Percentiles rank a stretch among this genome's conserved stretches.
phyloP scores from a whole-genome alignment of 2,329 filamentous ascomycete genomes.

The Clathrospora elynae region DNA sequence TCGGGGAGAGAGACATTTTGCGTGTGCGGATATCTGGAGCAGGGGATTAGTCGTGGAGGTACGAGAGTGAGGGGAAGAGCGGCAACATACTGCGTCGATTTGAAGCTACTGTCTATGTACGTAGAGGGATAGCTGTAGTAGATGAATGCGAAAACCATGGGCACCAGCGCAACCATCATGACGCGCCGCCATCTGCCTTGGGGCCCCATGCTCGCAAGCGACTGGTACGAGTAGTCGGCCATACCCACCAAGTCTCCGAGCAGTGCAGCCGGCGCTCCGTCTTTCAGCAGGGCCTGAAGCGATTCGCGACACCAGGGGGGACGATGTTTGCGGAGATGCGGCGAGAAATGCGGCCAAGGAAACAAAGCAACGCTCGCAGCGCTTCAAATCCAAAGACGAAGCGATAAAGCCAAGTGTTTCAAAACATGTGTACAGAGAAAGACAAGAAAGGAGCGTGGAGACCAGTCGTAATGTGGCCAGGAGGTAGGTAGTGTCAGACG shows the following conservation, averaged over 20 bases:
- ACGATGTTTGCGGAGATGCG: too few species aligned
- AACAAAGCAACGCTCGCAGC: too few species aligned
- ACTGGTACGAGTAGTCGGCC: slow-evolving; percentile 38
- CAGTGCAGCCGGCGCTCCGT: too few species aligned
- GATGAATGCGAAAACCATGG: slow-evolving; percentile 37
- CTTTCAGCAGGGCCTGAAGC: too few species aligned
- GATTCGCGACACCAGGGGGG: too few species aligned
- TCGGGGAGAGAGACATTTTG: slow-evolving; percentile 35
- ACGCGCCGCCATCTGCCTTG: slow-evolving; percentile 45
- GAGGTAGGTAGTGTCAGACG: slow-evolving; percentile 1
- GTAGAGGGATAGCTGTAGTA: slow-evolving; percentile 38
- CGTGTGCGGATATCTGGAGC: slow-evolving; percentile 28
- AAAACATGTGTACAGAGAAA: too few species aligned
- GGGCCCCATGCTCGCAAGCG: slow-evolving; percentile 40
- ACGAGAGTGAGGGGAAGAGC: background rate
- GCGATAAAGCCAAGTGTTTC: too few species aligned
- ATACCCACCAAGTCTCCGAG: slow-evolving; percentile 24
- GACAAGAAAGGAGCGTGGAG: slow-evolving; percentile 1
- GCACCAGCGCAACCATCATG: slow-evolving; percentile 38
- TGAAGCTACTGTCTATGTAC: slow-evolving; percentile 28
- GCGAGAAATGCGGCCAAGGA: background rate
- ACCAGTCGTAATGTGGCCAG: background rate
- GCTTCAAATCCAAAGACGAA: too few species aligned
- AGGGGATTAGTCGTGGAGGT: slow-evolving; percentile 6
- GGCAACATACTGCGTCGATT: slow-evolving; percentile 31